These are phyloP conservation scores for Tricholoma matsutake DNA, from an alignment of 768 basidiomycete genomes.

Conservation along the genomic window DNA sequence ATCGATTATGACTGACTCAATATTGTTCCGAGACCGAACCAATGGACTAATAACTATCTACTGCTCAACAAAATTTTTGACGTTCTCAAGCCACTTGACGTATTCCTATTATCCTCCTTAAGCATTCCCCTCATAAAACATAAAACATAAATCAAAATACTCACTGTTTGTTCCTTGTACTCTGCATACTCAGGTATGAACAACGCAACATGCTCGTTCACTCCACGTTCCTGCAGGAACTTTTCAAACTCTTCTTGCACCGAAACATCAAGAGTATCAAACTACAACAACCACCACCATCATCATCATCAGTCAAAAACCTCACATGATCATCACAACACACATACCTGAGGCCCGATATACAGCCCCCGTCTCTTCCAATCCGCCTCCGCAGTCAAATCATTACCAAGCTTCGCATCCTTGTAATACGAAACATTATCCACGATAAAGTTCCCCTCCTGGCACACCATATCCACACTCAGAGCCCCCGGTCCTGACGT, in stretches of 20 bases:
- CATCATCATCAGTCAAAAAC: background rate
- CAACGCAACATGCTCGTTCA: constrained; percentile 76
- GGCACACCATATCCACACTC: constrained; percentile 72
- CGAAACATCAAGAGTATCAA: constrained; percentile 81
- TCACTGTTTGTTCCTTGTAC: constrained; percentile 90
- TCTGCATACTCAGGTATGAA: constrained; percentile 90
- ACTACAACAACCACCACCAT: constrained; percentile 53
- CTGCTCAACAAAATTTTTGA: constrained; percentile 79
- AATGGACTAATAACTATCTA: too few relatives aligned
- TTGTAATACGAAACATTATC: constrained; percentile 89
- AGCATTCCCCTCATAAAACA: constrained; percentile 6
- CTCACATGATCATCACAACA: background rate
- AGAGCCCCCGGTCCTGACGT: constrained; percentile 58
- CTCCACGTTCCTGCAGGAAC: constrained; percentile 86
- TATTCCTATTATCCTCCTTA: constrained; percentile 65
- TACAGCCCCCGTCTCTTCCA: constrained; percentile 92
- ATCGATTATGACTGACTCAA: too few relatives aligned
- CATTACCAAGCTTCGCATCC: constrained; percentile 68
- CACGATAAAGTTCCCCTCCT: constrained; percentile 78
- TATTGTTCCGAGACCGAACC: too few relatives aligned
- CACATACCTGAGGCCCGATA: constrained; percentile 80
- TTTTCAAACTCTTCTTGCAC: constrained; percentile 92
- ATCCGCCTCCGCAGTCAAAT: constrained; percentile 84
- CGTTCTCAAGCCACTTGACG: constrained; percentile 79
- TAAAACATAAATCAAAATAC: constrained; percentile 18